These are phyloP conservation scores for Xylaria hypoxylon DNA, from an alignment of 2,329 filamentous ascomycete genomes.

Conservation along the genomic window DNA sequence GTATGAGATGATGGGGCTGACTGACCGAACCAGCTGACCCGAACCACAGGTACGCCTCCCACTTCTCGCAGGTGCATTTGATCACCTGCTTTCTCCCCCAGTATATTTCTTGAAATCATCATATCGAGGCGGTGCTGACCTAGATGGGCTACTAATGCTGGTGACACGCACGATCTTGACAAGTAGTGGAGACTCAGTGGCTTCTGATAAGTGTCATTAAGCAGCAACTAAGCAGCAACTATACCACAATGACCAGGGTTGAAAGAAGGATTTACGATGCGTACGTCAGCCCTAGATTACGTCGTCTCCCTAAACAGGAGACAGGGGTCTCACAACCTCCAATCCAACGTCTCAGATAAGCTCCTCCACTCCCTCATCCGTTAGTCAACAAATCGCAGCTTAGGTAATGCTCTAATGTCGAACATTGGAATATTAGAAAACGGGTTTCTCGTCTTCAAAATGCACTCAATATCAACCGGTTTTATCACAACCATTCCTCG, in stretches of 20 bases:
- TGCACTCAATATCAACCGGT: not conserved
- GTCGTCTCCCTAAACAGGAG: conserved; percentile 13
- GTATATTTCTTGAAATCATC: not conserved
- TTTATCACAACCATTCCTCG: not conserved
- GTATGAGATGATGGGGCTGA: conserved; percentile 1
- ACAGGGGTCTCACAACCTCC: not conserved
- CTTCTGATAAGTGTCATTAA: conserved; percentile 4
- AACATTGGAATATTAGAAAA: not conserved
- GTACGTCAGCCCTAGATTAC: conserved; percentile 31
- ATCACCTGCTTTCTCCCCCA: conserved; percentile 18
- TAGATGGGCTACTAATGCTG: not conserved
- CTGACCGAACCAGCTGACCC: conserved; percentile 27
- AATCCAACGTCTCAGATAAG: conserved; percentile 12
- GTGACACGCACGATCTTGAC: not conserved
- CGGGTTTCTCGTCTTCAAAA: conserved; percentile 3
- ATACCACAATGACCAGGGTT: not conserved
- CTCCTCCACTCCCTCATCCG: not conserved
- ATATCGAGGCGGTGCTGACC: not conserved
- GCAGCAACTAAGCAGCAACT: too few relatives aligned
- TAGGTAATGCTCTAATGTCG: conserved; percentile 7
- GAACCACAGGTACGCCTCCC: not conserved
- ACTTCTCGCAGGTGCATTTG: conserved; percentile 13
- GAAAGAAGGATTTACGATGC: conserved; percentile 29
- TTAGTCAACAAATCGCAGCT: not conserved
- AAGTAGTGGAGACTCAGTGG: not conserved